These are phyloP conservation scores for Moricandia arvensis DNA, from an alignment of 345 rosid species.

Conservation along the genomic window DNA sequence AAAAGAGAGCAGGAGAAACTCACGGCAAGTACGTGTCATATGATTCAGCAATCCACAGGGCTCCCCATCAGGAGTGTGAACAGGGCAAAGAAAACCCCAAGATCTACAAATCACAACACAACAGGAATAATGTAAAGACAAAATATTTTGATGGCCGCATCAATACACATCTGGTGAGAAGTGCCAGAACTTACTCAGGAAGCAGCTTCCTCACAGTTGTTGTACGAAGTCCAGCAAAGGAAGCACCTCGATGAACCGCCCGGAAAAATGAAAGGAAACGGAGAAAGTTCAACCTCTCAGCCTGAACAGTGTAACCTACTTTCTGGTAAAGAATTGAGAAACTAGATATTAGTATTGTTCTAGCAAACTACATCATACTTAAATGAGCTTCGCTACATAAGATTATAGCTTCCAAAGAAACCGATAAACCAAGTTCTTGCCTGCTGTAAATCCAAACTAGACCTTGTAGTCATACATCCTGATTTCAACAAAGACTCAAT, in stretches of 20 bases:
- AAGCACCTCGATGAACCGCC: conserved; percentile 93
- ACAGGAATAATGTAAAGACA: conserved; percentile 12
- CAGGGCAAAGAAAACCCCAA: conserved; percentile 99
- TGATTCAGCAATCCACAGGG: conserved; percentile 97
- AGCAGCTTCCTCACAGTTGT: conserved; percentile 95
- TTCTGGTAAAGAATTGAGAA: conserved; percentile 43
- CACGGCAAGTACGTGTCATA: conserved; percentile 80
- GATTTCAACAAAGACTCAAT: conserved; percentile 74
- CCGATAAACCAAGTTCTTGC: conserved; percentile 36
- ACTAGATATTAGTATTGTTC: neutral
- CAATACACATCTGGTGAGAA: conserved; percentile 18
- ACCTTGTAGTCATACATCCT: conserved; percentile 67
- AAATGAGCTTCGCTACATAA: conserved; percentile 10
- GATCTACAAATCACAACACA: conserved; percentile 51
- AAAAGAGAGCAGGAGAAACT: conserved; percentile 41
- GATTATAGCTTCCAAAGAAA: conserved; percentile 15
- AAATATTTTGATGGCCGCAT: conserved; percentile 1
- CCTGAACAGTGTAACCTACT: conserved; percentile 95
- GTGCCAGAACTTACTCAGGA: conserved; percentile 68
- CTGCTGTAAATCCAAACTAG: conserved; percentile 93
- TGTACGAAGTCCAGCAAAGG: conserved; percentile 96
- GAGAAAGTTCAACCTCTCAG: conserved; percentile 93
- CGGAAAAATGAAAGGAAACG: conserved; percentile 92
- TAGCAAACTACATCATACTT: neutral
- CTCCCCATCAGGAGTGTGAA: conserved; percentile 98